Evolutionary conservation across 352 stramenopile genomes (phyloP).

Genomic region (Pelagophyceae sp.): DNA sequence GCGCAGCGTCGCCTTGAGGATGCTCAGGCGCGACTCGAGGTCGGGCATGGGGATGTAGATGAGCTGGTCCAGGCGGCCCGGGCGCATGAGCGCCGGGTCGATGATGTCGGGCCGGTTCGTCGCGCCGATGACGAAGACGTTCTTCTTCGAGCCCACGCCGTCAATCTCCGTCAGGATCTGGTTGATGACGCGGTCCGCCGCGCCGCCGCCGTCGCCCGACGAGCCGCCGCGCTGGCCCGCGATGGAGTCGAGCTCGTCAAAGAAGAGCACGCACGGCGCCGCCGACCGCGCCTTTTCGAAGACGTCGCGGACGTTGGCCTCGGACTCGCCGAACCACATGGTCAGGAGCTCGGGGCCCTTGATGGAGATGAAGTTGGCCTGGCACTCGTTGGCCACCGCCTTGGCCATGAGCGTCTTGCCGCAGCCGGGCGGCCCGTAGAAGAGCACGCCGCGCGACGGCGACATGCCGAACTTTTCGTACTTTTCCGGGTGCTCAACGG

Average conservation of each 20-base stretch:
- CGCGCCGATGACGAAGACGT: conserved; percentile 94
- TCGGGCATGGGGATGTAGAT: conserved; percentile 93
- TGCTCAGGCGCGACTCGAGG: conserved; percentile 85
- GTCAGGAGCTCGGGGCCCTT: conserved; percentile 98
- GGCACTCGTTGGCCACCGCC: conserved; percentile 98
- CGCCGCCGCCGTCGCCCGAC: conserved; percentile 85
- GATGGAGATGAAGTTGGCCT: conserved; percentile 99
- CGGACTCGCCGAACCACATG: conserved; percentile 99
- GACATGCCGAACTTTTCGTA: conserved; percentile 93
- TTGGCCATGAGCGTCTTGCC: conserved; percentile 99
- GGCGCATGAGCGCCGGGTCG: conserved; percentile 90
- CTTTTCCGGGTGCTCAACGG: conserved; percentile 98
- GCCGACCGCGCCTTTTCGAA: conserved; percentile 96
- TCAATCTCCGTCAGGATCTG: conserved; percentile 99
- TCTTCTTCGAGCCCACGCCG: conserved; percentile 96
- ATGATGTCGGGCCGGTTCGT: conserved; percentile 92
- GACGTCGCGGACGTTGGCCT: conserved; percentile 95
- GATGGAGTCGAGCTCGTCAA: conserved; percentile 99
- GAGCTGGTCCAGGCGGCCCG: conserved; percentile 84
- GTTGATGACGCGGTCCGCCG: conserved; percentile 98
- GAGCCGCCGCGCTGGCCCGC: conserved; percentile 87
- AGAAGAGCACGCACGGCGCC: conserved; percentile 96
- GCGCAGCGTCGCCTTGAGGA: conserved; percentile 87
- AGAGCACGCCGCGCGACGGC: conserved; percentile 93
- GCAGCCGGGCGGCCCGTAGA: conserved; percentile 98